Evolutionary conservation across 2,329 filamentous ascomycete species (phyloP).

Genomic region (Aureobasidium zeae): DNA sequence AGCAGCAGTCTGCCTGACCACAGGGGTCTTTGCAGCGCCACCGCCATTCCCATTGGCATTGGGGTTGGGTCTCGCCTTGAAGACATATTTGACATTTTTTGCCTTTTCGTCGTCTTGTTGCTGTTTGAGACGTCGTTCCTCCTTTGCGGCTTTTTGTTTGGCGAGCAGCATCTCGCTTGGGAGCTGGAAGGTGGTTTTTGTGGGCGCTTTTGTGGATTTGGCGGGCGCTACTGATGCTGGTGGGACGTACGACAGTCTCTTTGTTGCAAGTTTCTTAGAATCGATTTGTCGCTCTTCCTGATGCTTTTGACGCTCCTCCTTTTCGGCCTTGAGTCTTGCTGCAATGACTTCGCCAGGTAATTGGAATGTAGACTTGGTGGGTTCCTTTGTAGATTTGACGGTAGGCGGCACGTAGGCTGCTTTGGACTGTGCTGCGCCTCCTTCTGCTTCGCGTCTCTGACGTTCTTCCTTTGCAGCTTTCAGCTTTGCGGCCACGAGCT

Average conservation of each 20-base stretch:
- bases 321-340: constrained; percentile 42
- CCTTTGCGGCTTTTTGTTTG: constrained; percentile 41
- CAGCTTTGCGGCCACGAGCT: constrained; percentile 44
- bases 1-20: constrained; percentile 39
- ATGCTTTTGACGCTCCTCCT: constrained; percentile 40
- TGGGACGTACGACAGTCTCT: constrained; percentile 27
- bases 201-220: constrained; percentile 44
- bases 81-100: constrained; percentile 27
- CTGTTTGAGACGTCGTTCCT: constrained; percentile 27
- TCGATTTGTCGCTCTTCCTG: too few species aligned
- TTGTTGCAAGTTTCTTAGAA: too few species aligned
- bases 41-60: constrained; percentile 18
- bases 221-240: too few species aligned
- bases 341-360: constrained; percentile 46
- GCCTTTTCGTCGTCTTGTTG: constrained; percentile 20
- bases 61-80: constrained; percentile 41
- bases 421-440: background rate
- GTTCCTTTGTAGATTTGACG: constrained; percentile 18
- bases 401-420: background rate
- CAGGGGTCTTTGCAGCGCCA: too few species aligned
- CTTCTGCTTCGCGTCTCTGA: constrained; percentile 34
- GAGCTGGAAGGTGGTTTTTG: constrained; percentile 42
- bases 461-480: constrained; percentile 43
- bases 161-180: constrained; percentile 46
- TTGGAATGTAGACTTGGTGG: constrained; percentile 33